Evolutionary conservation across 371 early-diverging fungal genomes (phyloP).

Genomic region (Syncephalastrum contaminatum): DNA sequence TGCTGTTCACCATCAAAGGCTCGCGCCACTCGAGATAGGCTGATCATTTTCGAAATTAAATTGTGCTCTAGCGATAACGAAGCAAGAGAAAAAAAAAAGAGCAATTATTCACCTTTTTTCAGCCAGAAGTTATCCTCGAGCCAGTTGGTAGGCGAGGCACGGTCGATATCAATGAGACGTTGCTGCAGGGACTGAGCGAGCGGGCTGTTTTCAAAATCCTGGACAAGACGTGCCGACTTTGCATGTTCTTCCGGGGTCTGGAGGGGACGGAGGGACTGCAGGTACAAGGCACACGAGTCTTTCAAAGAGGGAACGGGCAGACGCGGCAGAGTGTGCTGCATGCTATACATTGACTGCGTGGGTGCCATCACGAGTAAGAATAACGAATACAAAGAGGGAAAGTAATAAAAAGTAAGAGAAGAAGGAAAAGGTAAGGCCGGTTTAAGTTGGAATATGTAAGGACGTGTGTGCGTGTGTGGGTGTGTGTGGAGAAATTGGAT

Average conservation of each 20-base stretch:
- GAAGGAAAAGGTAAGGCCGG: constrained; percentile 2
- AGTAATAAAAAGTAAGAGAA: constrained; percentile 7
- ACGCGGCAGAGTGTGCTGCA: constrained; percentile 72
- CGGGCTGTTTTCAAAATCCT: constrained; percentile 30
- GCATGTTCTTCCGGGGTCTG: constrained; percentile 37
- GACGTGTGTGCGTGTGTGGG: neutral
- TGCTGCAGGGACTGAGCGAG: constrained; percentile 48
- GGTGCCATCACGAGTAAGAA: neutral
- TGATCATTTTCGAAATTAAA: constrained; percentile 15
- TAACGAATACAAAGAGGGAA: constrained; percentile 1
- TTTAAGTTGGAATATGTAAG: neutral
- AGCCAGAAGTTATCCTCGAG: constrained; percentile 93
- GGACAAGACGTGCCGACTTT: constrained; percentile 28
- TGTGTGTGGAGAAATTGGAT: too few relatives aligned
- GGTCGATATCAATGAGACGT: constrained; percentile 60
- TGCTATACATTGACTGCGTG: constrained; percentile 54
- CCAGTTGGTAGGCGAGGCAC: constrained; percentile 76
- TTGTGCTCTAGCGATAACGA: neutral
- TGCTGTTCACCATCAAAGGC: constrained; percentile 84
- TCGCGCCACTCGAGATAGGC: constrained; percentile 93
- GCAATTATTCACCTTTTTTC: constrained; percentile 27
- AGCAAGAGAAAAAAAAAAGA: neutral
- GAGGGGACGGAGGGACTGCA: constrained; percentile 65
- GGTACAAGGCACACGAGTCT: constrained; percentile 74
- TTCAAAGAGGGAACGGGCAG: constrained; percentile 80